Percentiles rank a stretch among this genome's conserved stretches.
phyloP scores from a whole-genome alignment of 1,139 yeast genomes.

The Zygosaccharomyces pseudobailii region DNA sequence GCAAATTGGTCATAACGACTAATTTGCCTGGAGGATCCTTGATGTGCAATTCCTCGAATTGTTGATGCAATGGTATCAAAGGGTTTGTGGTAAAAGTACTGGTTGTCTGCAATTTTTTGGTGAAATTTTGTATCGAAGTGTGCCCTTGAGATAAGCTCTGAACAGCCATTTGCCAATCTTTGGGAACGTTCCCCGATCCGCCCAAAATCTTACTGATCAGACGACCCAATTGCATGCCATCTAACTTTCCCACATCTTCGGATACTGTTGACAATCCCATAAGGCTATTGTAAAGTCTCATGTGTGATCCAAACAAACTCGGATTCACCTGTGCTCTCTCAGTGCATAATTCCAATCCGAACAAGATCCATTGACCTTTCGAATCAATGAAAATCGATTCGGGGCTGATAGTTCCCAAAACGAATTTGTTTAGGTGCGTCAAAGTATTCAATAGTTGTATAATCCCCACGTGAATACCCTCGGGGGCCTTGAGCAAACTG shows the following conservation, averaged over 20 bases:
- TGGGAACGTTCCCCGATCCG: slow-evolving; percentile 31
- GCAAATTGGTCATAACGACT: slow-evolving; percentile 23
- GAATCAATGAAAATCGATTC: slow-evolving; percentile 61
- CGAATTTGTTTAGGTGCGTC: slow-evolving; percentile 54
- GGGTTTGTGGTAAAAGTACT: slow-evolving; percentile 20
- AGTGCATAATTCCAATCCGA: slow-evolving; percentile 74
- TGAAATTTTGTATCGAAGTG: slow-evolving; percentile 16
- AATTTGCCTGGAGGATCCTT: slow-evolving; percentile 26
- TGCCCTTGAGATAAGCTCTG: slow-evolving; percentile 19
- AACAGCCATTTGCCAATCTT: slow-evolving; percentile 19
- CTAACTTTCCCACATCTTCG: slow-evolving; percentile 43
- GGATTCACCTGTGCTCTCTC: slow-evolving; percentile 46
- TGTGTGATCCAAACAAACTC: slow-evolving; percentile 35
- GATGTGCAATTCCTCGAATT: slow-evolving; percentile 30
- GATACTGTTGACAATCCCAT: slow-evolving; percentile 38
- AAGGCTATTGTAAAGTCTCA: slow-evolving; percentile 37
- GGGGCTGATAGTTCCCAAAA: slow-evolving; percentile 60
- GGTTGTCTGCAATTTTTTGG: slow-evolving; percentile 14
- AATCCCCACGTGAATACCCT: slow-evolving; percentile 54
- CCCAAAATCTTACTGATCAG: slow-evolving; percentile 49
- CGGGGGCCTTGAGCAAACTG: slow-evolving; percentile 29
- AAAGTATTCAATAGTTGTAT: slow-evolving; percentile 53
- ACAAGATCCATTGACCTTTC: slow-evolving; percentile 78
- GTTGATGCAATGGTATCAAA: slow-evolving; percentile 22
- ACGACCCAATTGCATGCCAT: slow-evolving; percentile 59